These are phyloP conservation scores for Nakaseomyces sp. DNA, from an alignment of 1,139 yeast species.

Conservation along the genomic window DNA sequence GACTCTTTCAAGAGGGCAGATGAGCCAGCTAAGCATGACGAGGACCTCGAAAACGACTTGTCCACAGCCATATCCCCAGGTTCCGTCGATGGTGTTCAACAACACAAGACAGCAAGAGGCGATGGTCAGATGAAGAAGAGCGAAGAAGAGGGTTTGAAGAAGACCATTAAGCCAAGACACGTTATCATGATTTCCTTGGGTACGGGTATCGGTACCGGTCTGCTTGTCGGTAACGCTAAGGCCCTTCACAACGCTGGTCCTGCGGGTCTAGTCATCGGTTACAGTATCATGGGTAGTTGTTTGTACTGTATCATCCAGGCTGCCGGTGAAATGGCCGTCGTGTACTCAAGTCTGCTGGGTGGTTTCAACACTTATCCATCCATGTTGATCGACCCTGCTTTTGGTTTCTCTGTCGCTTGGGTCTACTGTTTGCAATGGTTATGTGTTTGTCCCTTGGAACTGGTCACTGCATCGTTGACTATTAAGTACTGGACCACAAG, in stretches of 20 bases:
- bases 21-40: constrained; percentile 1
- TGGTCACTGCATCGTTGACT: constrained; percentile 69
- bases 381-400: constrained; percentile 56
- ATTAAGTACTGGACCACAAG: constrained; percentile 40
- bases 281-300: constrained; percentile 57
- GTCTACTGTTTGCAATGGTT: constrained; percentile 78
- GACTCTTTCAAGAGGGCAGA: constrained; percentile 28
- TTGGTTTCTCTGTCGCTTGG: constrained; percentile 79
- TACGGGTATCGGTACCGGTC: constrained; percentile 77
- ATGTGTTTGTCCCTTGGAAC: constrained; percentile 63
- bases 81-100: constrained; percentile 1
- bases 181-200: constrained; percentile 71
- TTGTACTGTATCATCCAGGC: constrained; percentile 71
- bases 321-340: constrained; percentile 77
- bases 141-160: constrained; percentile 32
- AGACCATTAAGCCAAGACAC: constrained; percentile 44
- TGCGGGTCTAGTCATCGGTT: constrained; percentile 64
- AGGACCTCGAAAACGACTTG: constrained; percentile 7
- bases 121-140: constrained; percentile 2
- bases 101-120: not conserved
- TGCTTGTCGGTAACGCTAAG: constrained; percentile 66
- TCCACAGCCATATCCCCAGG: constrained; percentile 8
- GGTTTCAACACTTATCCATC: constrained; percentile 68
- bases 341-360: constrained; percentile 66
- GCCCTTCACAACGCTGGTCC: constrained; percentile 71